Evolutionary conservation across 2,329 filamentous ascomycete species (phyloP).

Genomic region (Eutypa lata): DNA sequence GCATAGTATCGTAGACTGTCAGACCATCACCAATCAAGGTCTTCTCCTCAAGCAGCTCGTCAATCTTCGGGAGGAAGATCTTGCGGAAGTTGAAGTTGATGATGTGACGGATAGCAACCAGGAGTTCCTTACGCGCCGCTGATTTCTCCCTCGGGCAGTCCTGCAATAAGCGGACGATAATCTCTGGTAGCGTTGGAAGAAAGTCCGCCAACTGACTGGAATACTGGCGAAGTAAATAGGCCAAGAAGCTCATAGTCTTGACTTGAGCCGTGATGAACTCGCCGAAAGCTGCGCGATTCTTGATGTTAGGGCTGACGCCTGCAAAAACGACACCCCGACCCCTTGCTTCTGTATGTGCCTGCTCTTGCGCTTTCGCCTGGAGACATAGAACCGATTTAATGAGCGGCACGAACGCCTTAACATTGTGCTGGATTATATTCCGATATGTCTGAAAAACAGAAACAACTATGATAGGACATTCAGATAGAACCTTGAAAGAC

Average conservation of each 20-base stretch:
- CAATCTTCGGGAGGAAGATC: slow-evolving; percentile 91
- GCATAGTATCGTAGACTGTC: slow-evolving; percentile 94
- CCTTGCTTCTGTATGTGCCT: slow-evolving; percentile 82
- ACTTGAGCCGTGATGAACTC: slow-evolving; percentile 98
- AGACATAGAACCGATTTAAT: slow-evolving; percentile 88
- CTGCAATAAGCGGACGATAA: slow-evolving; percentile 85
- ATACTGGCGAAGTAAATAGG: slow-evolving; percentile 87
- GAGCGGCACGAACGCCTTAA: slow-evolving; percentile 86
- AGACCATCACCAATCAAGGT: slow-evolving; percentile 93
- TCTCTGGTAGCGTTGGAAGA: slow-evolving; percentile 76
- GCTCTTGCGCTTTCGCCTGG: slow-evolving; percentile 89
- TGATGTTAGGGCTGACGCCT: slow-evolving; percentile 89
- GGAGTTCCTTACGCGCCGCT: slow-evolving; percentile 84
- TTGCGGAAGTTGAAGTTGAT: slow-evolving; percentile 98
- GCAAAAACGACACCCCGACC: slow-evolving; percentile 81
- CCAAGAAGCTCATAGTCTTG: slow-evolving; percentile 98
- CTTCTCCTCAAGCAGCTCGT: slow-evolving; percentile 89
- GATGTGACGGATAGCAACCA: slow-evolving; percentile 96
- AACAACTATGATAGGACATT: slow-evolving; percentile 98
- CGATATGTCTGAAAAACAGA: slow-evolving; percentile 96
- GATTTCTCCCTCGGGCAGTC: slow-evolving; percentile 96
- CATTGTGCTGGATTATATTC: slow-evolving; percentile 73
- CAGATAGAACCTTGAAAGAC: slow-evolving; percentile 96
- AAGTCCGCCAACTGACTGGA: slow-evolving; percentile 86
- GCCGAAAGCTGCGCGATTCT: slow-evolving; percentile 89